Evolutionary conservation across 176 grass and related monocot genomes (phyloP), one percentile per base, ranked within the genome.

Genomic region (Raddia guianensis): DNA sequence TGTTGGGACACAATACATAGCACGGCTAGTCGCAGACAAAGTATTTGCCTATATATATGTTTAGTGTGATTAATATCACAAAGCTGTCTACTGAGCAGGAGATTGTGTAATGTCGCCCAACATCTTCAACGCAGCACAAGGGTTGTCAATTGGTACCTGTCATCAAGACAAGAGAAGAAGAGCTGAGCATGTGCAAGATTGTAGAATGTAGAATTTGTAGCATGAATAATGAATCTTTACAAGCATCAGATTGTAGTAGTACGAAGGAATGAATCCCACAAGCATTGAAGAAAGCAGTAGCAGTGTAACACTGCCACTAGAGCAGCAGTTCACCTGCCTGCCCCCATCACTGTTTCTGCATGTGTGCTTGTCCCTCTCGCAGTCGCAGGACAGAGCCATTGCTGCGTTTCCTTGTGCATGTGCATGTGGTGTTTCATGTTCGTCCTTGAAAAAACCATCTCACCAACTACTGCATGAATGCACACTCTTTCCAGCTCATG

Each of bases 111-210:
- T 91, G 33, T 91, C 88, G 76, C 63, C 77, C 48, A 98, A 32
- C 92, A 98, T 92, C 81, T 92, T 87, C 63, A 98, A 80, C 20
- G 95, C 89, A 83, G 89, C 51, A 82, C 95, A 98, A 79, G 95
- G 95, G 68, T 98, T 93, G 79, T 98, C 95, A 12, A 92, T 83
- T n/a, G 95, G 95, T 74, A 98, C 90, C 95, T 98, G 88, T 55
- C 67, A 66, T 12, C 44, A 63, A 68, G 12, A 51, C 44, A 55
- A 68, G 8, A 44, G 21, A 43, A 80, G 18, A 54, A 21, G 64
- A 50, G 15, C 16, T 82, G 11, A 35, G 46, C 69, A 72, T 82
- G 4, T 40, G 37, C 4, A 40, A 40, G 27, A 40, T 40, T 40
- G 37, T 3, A 40, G 37, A 40, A 3, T 40, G 37, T 32, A 67